phyloP scores from a whole-genome alignment of 2,329 filamentous ascomycete species.

The Immersiporthe knoxdaviesiana region DNA sequence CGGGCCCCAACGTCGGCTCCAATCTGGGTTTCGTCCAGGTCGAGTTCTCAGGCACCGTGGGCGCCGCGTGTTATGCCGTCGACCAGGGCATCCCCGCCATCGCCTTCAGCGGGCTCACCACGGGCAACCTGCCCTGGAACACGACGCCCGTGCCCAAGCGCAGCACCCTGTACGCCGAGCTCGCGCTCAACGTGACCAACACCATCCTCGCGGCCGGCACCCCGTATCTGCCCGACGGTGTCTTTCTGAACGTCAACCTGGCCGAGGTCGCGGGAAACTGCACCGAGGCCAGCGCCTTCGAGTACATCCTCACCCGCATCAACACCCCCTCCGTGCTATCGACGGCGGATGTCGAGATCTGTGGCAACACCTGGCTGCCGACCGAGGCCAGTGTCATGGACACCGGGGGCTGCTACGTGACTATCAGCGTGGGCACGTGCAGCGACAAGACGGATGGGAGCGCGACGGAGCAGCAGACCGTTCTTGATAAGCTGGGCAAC shows the following conservation, averaged over 20 bases:
- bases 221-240: slow-evolving; percentile 64
- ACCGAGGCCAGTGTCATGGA: slow-evolving; percentile 59
- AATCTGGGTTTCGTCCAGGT: slow-evolving; percentile 59
- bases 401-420: slow-evolving; percentile 60
- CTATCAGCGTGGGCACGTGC: slow-evolving; percentile 65
- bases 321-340: slow-evolving; percentile 55
- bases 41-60: slow-evolving; percentile 69
- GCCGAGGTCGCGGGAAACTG: slow-evolving; percentile 57
- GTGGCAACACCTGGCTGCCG: slow-evolving; percentile 58
- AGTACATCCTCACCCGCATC: slow-evolving; percentile 67
- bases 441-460: slow-evolving; percentile 62
- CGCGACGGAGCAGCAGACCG: slow-evolving; percentile 53
- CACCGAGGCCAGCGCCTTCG: slow-evolving; percentile 56
- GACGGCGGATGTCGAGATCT: slow-evolving; percentile 59
- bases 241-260: slow-evolving; percentile 73
- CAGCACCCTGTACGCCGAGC: slow-evolving; percentile 64
- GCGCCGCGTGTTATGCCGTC: slow-evolving; percentile 63
- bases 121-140: slow-evolving; percentile 57
- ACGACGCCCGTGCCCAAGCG: slow-evolving; percentile 54
- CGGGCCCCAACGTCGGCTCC: slow-evolving; percentile 63
- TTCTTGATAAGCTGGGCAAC: slow-evolving; percentile 52
- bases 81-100: slow-evolving; percentile 64
- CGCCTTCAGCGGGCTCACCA: slow-evolving; percentile 64
- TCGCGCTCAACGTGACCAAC: slow-evolving; percentile 62
- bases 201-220: slow-evolving; percentile 57